Conservation (phyloP, 2,329 filamentous ascomycete species). For the Phialophora tarda region DNA sequence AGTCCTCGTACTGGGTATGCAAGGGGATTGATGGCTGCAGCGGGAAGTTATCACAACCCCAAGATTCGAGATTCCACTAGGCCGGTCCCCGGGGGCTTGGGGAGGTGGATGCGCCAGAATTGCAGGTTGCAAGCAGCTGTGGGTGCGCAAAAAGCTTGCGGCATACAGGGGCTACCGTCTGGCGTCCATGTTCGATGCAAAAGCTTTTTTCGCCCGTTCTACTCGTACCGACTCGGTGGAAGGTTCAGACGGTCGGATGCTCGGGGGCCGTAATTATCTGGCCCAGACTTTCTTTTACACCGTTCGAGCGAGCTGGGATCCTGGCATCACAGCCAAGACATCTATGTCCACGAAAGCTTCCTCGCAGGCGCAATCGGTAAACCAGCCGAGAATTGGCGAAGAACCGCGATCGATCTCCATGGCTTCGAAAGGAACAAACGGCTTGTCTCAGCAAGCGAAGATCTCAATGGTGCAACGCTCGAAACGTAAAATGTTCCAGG, state of each 20-base stretch:
- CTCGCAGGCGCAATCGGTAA: not conserved
- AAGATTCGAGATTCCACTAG: not conserved
- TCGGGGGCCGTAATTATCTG: not conserved
- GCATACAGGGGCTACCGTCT: not conserved
- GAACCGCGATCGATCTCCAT: slow-evolving; percentile 16
- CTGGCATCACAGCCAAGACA: not conserved
- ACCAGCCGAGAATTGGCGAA: slow-evolving; percentile 17
- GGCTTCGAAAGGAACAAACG: not conserved
- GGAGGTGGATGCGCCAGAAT: not conserved
- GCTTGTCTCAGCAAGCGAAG: slow-evolving; percentile 12
- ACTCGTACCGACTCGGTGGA: not conserved
- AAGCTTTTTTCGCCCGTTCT: not conserved
- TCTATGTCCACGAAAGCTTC: not conserved
- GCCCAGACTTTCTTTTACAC: not conserved
- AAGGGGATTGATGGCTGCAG: not conserved
- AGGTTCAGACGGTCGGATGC: not conserved
- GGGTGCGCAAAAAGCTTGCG: not conserved
- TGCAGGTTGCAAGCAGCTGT: not conserved
- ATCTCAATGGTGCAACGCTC: slow-evolving; percentile 9
- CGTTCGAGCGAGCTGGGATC: not conserved
- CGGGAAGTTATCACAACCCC: not conserved
- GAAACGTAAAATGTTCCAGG: slow-evolving; percentile 7
- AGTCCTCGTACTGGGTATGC: too few relatives aligned
- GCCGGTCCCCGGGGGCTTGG: not conserved
- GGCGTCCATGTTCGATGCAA: not conserved